Base-by-base conservation (phyloP, 1,139 yeast species). In the Casaregolazyma suthepensis region DNA sequence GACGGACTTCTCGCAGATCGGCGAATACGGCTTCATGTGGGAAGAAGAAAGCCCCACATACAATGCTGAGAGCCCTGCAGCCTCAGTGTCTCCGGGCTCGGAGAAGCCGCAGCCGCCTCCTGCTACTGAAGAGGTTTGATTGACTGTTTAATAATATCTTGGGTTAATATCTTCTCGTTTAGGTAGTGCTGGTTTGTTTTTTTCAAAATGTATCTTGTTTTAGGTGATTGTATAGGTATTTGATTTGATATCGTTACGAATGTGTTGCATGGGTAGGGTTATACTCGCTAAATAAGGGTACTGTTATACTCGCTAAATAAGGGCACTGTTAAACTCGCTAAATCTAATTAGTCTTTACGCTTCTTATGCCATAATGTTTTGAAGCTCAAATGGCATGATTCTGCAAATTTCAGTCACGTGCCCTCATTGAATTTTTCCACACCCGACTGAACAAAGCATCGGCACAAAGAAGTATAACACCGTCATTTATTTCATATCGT, bases 1-100 rank as follows among this genome's bases (percentile, higher is more conserved):
- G 60, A 87, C 95, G 50, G 98, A 91, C 71, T 77, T 83, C 63
- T 83, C 93, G 42, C 89, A 88, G 75, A 87, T 89, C 62, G 94
- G 96, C 64, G 96, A 90, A 71, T 84, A 79, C 69, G 85, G 63
- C 42, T 59, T 55, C 43, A 59, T 56, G 54, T 61, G 56, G 55
- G 58, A 54, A 15, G 61, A 57, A 35, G 59, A 49, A 37, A 18
- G 20, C 10, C 37, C 47, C 2, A 20, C 47, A 9, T 49, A 43
- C 22, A 18, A 43, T 6, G 52, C 47, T n/a, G 47, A 22, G 18
- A 29, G 43, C 7, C 43, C 46, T n/a, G 37, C 52, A 43, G 46
- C 47, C 10, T 49, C 52, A 12, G 37, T 49, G 17, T 26, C 43
- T 43, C 42, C 46, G 13, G 31, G 45, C 35, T 40, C 20, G 43